phyloP scores from a whole-genome alignment of 2,329 filamentous ascomycete genomes.

The Aspergillus unguis region DNA sequence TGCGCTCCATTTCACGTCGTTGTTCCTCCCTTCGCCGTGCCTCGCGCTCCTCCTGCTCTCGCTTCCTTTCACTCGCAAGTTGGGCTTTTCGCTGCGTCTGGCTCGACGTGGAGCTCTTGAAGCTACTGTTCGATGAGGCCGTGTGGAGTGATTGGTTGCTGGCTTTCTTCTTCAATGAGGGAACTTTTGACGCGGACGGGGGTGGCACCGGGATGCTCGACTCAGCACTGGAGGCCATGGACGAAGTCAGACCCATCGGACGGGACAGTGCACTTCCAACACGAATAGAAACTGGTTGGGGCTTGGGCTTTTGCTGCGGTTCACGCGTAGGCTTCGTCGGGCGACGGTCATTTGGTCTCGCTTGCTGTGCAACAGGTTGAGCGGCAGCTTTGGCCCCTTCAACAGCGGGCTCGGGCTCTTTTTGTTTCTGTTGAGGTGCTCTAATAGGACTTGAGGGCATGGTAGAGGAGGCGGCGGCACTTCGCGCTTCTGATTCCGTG shows the following conservation, averaged over 20 bases:
- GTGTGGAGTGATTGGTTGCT: slow-evolving; percentile 65
- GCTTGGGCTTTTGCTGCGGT: slow-evolving; percentile 42
- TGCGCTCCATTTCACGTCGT: slow-evolving; percentile 77
- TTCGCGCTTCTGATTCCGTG: slow-evolving; percentile 34
- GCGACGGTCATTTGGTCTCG: slow-evolving; percentile 39
- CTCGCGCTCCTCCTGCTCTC: slow-evolving; percentile 78
- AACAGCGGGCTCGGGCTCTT: slow-evolving; percentile 29
- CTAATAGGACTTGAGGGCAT: slow-evolving; percentile 25
- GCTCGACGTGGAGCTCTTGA: slow-evolving; percentile 63
- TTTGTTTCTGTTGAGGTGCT: slow-evolving; percentile 28
- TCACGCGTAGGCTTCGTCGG: slow-evolving; percentile 46
- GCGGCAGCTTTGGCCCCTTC: slow-evolving; percentile 28
- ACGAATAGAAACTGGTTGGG: slow-evolving; percentile 48
- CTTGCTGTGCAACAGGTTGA: slow-evolving; percentile 21
- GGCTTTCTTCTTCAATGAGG: slow-evolving; percentile 58
- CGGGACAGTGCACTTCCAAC: slow-evolving; percentile 48
- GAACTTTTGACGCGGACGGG: slow-evolving; percentile 46
- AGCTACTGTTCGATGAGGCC: slow-evolving; percentile 51
- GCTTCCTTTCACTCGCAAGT: slow-evolving; percentile 74
- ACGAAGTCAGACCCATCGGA: slow-evolving; percentile 47
- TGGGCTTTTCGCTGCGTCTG: slow-evolving; percentile 67
- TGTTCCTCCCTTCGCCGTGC: slow-evolving; percentile 74
- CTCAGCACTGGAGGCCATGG: slow-evolving; percentile 58
- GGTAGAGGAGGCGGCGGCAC: slow-evolving; percentile 11
- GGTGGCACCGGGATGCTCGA: slow-evolving; percentile 42